Evolutionary conservation across 768 basidiomycete genomes (phyloP).

Genomic region (Pluteus cervinus): DNA sequence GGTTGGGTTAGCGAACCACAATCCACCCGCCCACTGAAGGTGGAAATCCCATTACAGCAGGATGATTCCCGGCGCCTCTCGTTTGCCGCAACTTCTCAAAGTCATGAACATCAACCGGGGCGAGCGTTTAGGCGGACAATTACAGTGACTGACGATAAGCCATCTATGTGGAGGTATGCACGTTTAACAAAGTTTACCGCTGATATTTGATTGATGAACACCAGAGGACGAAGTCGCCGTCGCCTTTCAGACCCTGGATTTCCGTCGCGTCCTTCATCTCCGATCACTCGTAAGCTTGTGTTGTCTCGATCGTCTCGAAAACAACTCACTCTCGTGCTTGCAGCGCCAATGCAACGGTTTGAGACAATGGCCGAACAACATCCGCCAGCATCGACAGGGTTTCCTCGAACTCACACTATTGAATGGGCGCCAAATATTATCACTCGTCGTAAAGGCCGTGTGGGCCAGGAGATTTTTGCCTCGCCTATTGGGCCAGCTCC

Average conservation of each 20-base stretch:
- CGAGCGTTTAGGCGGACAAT: too few relatives aligned
- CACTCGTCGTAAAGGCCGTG: slow-evolving; percentile 20
- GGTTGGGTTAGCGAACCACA: slow-evolving; percentile 59
- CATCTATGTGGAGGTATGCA: not conserved
- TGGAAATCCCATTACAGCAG: slow-evolving; percentile 2
- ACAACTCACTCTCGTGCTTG: too few relatives aligned
- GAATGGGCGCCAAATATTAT: slow-evolving; percentile 28
- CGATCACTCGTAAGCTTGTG: slow-evolving; percentile 22
- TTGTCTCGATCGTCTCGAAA: not conserved
- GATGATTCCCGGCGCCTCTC: slow-evolving; percentile 12
- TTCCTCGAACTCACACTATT: slow-evolving; percentile 35
- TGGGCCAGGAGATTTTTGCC: slow-evolving; percentile 9
- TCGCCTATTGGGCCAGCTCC: too few relatives aligned
- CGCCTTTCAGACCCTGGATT: slow-evolving; percentile 32
- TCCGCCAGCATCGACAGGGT: slow-evolving; percentile 14
- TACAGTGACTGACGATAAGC: too few relatives aligned
- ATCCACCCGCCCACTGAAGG: slow-evolving; percentile 11
- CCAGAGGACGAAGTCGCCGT: slow-evolving; percentile 15
- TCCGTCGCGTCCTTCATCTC: slow-evolving; percentile 27
- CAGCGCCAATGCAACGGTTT: slow-evolving; percentile 29
- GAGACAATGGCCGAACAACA: slow-evolving; percentile 25
- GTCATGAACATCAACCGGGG: too few relatives aligned
- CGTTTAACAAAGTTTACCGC: not conserved
- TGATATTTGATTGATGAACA: not conserved
- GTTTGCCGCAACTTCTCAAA: too few relatives aligned